Base-by-base conservation (phyloP, 495 filamentous ascomycete species). In the Aspergillus bertholletiae region DNA sequence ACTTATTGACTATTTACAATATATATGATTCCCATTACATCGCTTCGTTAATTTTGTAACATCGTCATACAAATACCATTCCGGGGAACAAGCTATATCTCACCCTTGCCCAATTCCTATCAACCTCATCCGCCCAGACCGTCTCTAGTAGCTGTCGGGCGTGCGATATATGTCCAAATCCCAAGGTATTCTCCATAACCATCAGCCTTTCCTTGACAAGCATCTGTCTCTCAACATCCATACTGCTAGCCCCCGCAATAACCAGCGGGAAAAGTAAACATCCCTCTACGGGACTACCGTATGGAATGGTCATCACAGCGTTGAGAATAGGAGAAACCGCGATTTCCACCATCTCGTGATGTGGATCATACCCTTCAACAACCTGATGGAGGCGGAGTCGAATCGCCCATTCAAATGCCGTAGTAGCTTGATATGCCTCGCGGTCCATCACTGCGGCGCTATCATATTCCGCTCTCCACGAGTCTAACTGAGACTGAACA, bases 101-200 rank as follows among this genome's bases (percentile, higher is more conserved):
- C 8, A 68, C 58, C 7, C 57, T 46, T 17, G 65, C 65, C 65
- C 65, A 68, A 39, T 68, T 68, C n/a, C 34, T 41, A 3, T 56
- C 54, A 34, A 60, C 66, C 11, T 37, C 51, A 3, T 56, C 54
- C 34, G 49, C 35, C 65, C 65, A 68, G 0, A 68, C 60, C 1
- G 54, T 55, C 11, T 66, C 63, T 20, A 68, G 18, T 0, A 68
- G 32, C 43, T 61, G 62, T 37, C 63, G 46, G 0, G 63, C 60
- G 27, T 61, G 53, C 22, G 60, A 56, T 11, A 68, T 68, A 56
- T 68, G 65, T 20, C 54, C 52, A 39, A 66, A 68, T 1, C 65
- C 65, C 13, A 68, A 28, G 0, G 65, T 68, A 41, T 62, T 63
- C 22, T 68, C 65, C 60, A 68, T 65, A 0, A 68, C 65, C 65